phyloP scores from a whole-genome alignment of 148 eudicot species.

The Camellia granthamiana region DNA sequence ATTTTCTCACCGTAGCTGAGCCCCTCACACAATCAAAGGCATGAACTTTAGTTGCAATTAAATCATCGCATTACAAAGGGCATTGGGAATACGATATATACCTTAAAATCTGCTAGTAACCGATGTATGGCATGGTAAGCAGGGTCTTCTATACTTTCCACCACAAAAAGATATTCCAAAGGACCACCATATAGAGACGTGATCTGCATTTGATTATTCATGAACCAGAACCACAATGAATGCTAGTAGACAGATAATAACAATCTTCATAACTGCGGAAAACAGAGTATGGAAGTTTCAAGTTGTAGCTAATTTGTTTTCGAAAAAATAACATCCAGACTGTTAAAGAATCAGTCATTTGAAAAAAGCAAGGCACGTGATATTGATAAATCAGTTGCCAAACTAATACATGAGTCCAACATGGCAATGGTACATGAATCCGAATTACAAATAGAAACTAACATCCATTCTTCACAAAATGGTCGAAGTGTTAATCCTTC shows the following conservation, averaged over 20 bases:
- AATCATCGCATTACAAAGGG: constrained; percentile 3
- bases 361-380: not conserved
- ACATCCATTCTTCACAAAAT: not conserved
- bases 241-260: not conserved
- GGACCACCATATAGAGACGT: constrained; percentile 88
- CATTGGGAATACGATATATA: constrained; percentile 15
- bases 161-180: constrained; percentile 77
- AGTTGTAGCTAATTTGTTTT: not conserved
- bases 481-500: not conserved
- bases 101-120: constrained; percentile 70
- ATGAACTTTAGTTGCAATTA: not conserved
- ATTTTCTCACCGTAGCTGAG: not conserved
- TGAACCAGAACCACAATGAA: constrained; percentile 4
- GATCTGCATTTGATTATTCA: constrained; percentile 48
- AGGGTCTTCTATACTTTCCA: constrained; percentile 85
- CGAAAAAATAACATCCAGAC: not conserved
- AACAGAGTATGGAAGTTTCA: not conserved
- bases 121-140: constrained; percentile 73
- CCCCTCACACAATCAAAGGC: not conserved
- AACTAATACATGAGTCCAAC: not conserved
- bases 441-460: not conserved
- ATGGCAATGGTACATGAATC: not conserved
- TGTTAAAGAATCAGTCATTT: not conserved
- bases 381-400: not conserved
- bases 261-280: not conserved